Base-by-base conservation (phyloP, 805 yeast species). In the Groenewaldozyma tartarivorans region DNA sequence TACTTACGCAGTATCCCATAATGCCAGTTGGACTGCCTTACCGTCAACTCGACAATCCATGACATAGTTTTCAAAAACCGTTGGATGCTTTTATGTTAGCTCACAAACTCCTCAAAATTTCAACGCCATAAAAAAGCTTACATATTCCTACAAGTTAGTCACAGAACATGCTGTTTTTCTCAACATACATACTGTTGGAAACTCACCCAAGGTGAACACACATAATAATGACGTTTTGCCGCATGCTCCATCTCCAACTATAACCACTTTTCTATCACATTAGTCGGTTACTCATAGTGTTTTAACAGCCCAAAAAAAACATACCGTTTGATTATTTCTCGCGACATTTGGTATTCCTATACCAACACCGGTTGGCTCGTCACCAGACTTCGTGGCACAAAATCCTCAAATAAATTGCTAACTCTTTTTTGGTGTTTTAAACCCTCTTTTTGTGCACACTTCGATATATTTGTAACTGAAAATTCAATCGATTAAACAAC, bases 21-120 rank as follows among this genome's bases (percentile, higher is more conserved):
- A 63, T 1, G 94, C 88, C 42, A 87, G 62, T 48, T 86, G 81
- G 3, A 87, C 94, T 13, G 92, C 81, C 50, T 86, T 87, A 3
- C 96, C 96, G 55, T 87, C 96, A 16, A 88, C 94, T 43, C 95
- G 68, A 60, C 96, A 87, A 54, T 86, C 95, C 1, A 95, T 86
- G 13, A 87, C 95, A 58, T 88, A 86, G 60, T 88, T 87, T 52
- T 87, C 96, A 59, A 88, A 87, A 4, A 87, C 95, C 0, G 96
- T 87, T 2, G 96, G 96, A 50, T 84, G 94, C 59, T 86, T 81
- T 17, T 31, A 31, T 31, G 18, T 11, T n/a, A 31, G 34, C 15
- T 16, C 7, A 31, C 9, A 13, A 31, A 7, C 6, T 7, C 7
- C 34, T 11, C 34, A 31, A 26, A 26, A 26, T n/a, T 26, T 11